phyloP scores from a whole-genome alignment of 2,329 filamentous ascomycete genomes.

The Epichloe gansuensis region DNA sequence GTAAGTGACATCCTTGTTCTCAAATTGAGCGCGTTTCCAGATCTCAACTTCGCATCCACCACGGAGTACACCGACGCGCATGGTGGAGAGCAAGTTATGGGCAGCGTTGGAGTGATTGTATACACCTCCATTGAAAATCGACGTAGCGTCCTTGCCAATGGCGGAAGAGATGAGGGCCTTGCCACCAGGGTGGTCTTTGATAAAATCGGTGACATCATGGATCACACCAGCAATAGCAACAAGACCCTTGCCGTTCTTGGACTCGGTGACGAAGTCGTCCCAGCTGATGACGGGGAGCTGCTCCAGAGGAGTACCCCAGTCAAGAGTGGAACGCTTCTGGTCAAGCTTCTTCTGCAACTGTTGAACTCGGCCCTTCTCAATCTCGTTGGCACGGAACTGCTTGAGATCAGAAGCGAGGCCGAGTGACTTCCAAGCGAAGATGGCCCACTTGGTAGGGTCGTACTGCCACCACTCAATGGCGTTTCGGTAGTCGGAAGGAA shows the following conservation, averaged over 20 bases:
- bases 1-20: conserved; percentile 71
- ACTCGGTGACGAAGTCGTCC: conserved; percentile 72
- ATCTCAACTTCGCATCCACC: conserved; percentile 85
- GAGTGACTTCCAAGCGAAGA: conserved; percentile 73
- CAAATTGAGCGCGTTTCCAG: conserved; percentile 77
- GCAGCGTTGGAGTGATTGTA: conserved; percentile 85
- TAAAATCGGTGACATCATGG: conserved; percentile 73
- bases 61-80: conserved; percentile 77
- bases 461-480: conserved; percentile 87
- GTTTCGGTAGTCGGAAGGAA: conserved; percentile 87
- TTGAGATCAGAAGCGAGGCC: conserved; percentile 80
- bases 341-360: conserved; percentile 89
- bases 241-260: conserved; percentile 64
- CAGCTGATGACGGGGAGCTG: conserved; percentile 76
- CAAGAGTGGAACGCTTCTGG: conserved; percentile 67
- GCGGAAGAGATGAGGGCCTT: conserved; percentile 74
- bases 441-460: conserved; percentile 83
- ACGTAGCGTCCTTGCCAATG: conserved; percentile 78
- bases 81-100: conserved; percentile 78
- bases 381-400: conserved; percentile 84
- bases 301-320: conserved; percentile 80
- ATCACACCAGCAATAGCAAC: conserved; percentile 73
- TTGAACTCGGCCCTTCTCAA: conserved; percentile 82
- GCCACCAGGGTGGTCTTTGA: conserved; percentile 83
- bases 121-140: conserved; percentile 85